Evolutionary conservation across 2,329 filamentous ascomycete genomes (phyloP), one percentile per base, ranked within the genome.

Genomic region (Fusarium chaquense): DNA sequence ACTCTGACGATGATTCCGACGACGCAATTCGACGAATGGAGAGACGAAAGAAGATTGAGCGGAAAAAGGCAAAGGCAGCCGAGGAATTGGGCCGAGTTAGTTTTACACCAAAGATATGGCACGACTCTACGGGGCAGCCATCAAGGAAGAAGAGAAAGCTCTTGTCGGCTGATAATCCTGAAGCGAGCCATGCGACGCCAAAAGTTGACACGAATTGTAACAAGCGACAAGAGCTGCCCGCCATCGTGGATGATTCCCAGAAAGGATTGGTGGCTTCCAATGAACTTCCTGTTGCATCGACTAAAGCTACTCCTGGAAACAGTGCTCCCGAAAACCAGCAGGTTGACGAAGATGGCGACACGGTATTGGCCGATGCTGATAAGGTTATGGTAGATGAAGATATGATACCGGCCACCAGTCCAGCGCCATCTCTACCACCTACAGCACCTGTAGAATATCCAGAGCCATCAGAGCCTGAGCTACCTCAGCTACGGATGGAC

Each of bases 1-100:
- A 74, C 5, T 74, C 73, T 0, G 78, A 78, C 2, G 78, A 79
- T 15, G 79, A 82, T 28, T 77, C 78, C 4, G 77, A 82, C 46
- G 77, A 81, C 52, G 69, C 78, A 0, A 71, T 78, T 8, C 70
- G 73, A 43, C 72, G 70, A 45, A 65, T 78, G 44, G 76, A 79
- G n/a, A 79, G 82, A 15, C 78, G 76, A 10, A 79, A 77, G 28
- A 78, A 73, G 36, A 81, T 78, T 5, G 78, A 79, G 18, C 71
- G 71, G 41, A 84, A 79, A 55, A 79, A 80, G 36, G 78, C 81
- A 2, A 76, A 79, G 24, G 83, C 81, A 5, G 76, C 79, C 2
- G 77, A 80, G 62, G 77, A 81, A 35, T 78, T 86, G 62, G 78
- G 77, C 1, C 78, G 75, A 13, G 82, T 85, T n/a, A 80, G 76